Evolutionary conservation across 768 basidiomycete genomes (phyloP).

Genomic region (Naganishia randhawae): DNA sequence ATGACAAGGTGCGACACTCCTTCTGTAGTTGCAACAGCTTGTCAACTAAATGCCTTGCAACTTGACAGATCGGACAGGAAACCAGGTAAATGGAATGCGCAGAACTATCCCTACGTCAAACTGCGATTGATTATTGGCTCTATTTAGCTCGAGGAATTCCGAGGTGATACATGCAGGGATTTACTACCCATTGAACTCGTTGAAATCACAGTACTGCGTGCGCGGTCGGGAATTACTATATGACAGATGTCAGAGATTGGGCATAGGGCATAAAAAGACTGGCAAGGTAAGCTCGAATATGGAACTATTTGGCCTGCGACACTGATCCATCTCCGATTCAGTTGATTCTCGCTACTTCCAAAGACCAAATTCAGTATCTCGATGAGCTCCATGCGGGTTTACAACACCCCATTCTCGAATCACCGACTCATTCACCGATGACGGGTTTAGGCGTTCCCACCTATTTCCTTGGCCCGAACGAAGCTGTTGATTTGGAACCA

Average conservation of each 20-base stretch:
- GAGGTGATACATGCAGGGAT: slow-evolving; percentile 79
- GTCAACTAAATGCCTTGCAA: not conserved
- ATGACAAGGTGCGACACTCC: slow-evolving; percentile 54
- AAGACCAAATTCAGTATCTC: slow-evolving; percentile 66
- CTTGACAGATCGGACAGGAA: slow-evolving; percentile 64
- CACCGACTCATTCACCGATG: slow-evolving; percentile 48
- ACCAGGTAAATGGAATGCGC: slow-evolving; percentile 59
- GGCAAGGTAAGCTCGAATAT: slow-evolving; percentile 57
- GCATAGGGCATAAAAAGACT: slow-evolving; percentile 66
- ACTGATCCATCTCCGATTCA: slow-evolving; percentile 45
- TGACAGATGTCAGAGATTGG: slow-evolving; percentile 61
- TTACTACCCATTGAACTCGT: slow-evolving; percentile 68
- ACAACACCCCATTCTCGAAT: slow-evolving; percentile 57
- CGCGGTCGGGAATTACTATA: slow-evolving; percentile 83
- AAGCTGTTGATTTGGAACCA: slow-evolving; percentile 74
- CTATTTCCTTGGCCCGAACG: slow-evolving; percentile 63
- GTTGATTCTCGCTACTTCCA: slow-evolving; percentile 72
- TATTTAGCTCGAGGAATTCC: slow-evolving; percentile 76
- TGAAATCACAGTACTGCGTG: slow-evolving; percentile 81
- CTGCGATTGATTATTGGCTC: slow-evolving; percentile 19
- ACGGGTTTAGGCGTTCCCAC: slow-evolving; percentile 55
- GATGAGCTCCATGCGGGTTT: slow-evolving; percentile 66
- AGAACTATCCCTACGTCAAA: not conserved
- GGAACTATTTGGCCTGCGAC: not conserved
- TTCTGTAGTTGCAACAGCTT: not conserved